Conservation (phyloP, 1,284 basidiomycete species). For the Boletus calvinii region DNA sequence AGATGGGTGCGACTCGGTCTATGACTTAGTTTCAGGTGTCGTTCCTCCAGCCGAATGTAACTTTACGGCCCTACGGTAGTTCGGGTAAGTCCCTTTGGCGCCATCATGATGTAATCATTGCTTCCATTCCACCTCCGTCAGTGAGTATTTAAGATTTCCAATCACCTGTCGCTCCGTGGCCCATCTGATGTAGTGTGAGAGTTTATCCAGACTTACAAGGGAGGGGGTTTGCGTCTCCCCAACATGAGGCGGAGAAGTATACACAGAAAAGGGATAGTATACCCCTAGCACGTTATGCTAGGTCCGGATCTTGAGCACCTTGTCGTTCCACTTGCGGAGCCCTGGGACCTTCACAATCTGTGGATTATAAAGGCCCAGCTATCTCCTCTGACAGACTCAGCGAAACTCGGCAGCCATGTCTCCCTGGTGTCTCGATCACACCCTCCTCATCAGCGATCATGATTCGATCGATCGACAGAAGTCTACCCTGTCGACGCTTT, state of each 20-base stretch:
- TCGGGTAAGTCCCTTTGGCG: too few species aligned
- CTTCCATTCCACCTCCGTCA: not conserved
- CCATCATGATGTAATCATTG: too few species aligned
- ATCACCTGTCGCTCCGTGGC: not conserved
- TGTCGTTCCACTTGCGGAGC: not conserved
- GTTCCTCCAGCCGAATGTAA: too few species aligned
- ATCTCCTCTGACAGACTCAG: not conserved
- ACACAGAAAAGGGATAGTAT: too few species aligned
- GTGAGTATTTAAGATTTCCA: not conserved
- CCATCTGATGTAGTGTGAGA: not conserved
- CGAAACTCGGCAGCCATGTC: constrained; percentile 1
- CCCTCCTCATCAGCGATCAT: too few species aligned
- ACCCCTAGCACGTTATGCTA: too few species aligned
- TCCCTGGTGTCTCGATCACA: not conserved
- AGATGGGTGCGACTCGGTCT: too few species aligned
- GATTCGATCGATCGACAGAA: not conserved
- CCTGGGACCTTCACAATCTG: not conserved
- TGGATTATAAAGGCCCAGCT: not conserved
- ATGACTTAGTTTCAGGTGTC: too few species aligned
- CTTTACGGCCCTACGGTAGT: too few species aligned
- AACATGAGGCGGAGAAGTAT: too few species aligned
- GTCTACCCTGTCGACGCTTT: not conserved
- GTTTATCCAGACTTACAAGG: not conserved
- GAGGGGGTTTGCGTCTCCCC: not conserved
- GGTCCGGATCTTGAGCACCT: too few species aligned